Evolutionary conservation across 169 alveolate genomes (phyloP).

Genomic region (Theileria equi): DNA sequence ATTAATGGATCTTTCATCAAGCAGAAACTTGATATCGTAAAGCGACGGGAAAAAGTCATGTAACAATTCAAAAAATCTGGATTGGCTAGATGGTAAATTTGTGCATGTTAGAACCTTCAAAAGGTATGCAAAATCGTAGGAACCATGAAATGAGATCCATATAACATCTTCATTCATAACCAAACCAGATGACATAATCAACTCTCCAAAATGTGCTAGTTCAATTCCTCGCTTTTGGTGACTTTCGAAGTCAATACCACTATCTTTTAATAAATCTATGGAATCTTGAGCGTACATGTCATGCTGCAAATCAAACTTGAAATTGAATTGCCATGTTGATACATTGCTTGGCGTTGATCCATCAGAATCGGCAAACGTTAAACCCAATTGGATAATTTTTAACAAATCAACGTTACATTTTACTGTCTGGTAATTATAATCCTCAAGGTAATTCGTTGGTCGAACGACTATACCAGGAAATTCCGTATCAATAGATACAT

Average conservation of each 20-base stretch:
- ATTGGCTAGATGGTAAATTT: conserved; percentile 89
- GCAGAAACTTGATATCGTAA: conserved; percentile 91
- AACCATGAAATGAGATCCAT: conserved; percentile 98
- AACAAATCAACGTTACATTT: conserved; percentile 92
- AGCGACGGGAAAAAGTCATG: conserved; percentile 92
- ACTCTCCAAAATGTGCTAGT: conserved; percentile 92
- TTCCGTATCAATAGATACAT: conserved; percentile 89
- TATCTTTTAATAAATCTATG: conserved; percentile 88
- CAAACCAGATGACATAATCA: conserved; percentile 90
- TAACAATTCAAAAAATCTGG: conserved; percentile 86
- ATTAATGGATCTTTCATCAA: conserved; percentile 82
- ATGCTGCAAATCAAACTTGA: conserved; percentile 87
- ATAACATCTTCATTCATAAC: conserved; percentile 94
- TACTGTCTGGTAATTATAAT: conserved; percentile 92
- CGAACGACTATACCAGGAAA: conserved; percentile 92
- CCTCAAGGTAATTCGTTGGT: conserved; percentile 86
- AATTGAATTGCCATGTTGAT: conserved; percentile 96
- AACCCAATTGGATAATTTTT: conserved; percentile 94
- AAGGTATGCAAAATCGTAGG: conserved; percentile 96
- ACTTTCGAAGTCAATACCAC: conserved; percentile 95
- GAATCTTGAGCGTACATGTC: conserved; percentile 91
- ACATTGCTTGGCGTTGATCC: conserved; percentile 87
- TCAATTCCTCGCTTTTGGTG: conserved; percentile 90
- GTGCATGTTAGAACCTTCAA: conserved; percentile 86
- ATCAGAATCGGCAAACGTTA: conserved; percentile 90